phyloP scores from a whole-genome alignment of 495 filamentous ascomycete genomes.

The Rostrohypoxylon terebratum region DNA sequence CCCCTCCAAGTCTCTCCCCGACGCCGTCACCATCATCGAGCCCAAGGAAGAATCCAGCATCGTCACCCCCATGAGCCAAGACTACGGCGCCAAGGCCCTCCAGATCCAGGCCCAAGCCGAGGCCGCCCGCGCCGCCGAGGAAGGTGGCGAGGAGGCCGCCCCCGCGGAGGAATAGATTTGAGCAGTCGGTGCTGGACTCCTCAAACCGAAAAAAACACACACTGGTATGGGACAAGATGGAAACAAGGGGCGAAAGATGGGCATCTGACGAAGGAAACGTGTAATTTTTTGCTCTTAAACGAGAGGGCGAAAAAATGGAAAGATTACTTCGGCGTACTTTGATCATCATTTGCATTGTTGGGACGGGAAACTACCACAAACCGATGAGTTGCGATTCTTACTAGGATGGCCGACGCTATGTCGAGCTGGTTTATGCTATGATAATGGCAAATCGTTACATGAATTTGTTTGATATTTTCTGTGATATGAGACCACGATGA shows the following conservation, averaged over 20 bases:
- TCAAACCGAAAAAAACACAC: conserved; percentile 30
- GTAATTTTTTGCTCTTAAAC: conserved; percentile 15
- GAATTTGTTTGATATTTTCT: background rate
- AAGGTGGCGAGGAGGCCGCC: conserved; percentile 62
- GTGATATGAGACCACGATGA: background rate
- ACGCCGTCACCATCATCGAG: conserved; percentile 99
- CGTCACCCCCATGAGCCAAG: conserved; percentile 92
- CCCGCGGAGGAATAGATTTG: conserved; percentile 62
- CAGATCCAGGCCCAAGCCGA: conserved; percentile 77
- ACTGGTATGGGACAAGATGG: conserved; percentile 15
- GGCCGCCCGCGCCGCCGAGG: conserved; percentile 76
- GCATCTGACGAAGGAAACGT: conserved; percentile 19
- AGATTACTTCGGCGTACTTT: conserved; percentile 49
- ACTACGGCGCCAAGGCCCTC: conserved; percentile 97
- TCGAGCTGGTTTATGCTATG: conserved; percentile 38
- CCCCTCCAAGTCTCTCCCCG: conserved; percentile 94
- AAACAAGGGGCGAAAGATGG: conserved; percentile 21
- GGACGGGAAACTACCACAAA: conserved; percentile 42
- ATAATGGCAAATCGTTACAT: conserved; percentile 46
- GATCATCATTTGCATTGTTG: conserved; percentile 50
- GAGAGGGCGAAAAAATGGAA: conserved; percentile 22
- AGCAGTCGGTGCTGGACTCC: conserved; percentile 52
- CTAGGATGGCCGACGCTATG: conserved; percentile 28
- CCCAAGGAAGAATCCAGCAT: conserved; percentile 98
- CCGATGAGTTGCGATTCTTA: conserved; percentile 25